Conservation (phyloP, 2,329 filamentous ascomycete genomes). For the Paecilomyces sp. region DNA sequence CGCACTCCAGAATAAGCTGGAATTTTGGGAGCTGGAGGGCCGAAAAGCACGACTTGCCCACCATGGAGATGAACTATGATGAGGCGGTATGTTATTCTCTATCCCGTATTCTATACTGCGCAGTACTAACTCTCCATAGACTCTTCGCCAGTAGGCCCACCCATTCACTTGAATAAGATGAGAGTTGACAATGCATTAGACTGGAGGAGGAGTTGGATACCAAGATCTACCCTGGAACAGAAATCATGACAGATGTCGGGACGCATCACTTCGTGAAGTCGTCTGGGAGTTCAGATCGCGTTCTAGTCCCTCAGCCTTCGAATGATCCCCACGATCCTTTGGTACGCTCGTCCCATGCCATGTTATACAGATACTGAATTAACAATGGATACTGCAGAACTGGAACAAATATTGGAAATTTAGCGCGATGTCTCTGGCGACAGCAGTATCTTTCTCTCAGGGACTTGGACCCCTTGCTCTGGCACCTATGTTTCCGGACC, state of each 20-base stretch:
- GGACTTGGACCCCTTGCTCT: conserved; percentile 50
- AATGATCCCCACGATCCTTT: conserved; percentile 41
- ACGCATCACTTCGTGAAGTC: conserved; percentile 58
- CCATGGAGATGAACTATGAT: conserved; percentile 46
- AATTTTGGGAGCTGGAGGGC: background rate
- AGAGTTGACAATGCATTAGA: conserved; percentile 34
- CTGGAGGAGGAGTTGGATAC: conserved; percentile 47
- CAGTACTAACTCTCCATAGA: conserved; percentile 5
- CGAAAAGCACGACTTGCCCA: conserved; percentile 5
- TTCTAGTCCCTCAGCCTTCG: conserved; percentile 47
- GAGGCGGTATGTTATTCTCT: conserved; percentile 22
- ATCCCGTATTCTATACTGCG: background rate
- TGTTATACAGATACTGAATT: background rate
- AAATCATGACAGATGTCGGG: conserved; percentile 56
- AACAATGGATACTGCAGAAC: conserved; percentile 25
- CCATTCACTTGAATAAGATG: background rate
- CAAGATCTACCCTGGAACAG: conserved; percentile 51
- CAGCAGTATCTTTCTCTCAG: conserved; percentile 45
- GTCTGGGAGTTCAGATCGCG: conserved; percentile 32
- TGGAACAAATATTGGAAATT: conserved; percentile 44
- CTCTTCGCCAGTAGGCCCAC: conserved; percentile 15
- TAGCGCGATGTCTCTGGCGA: conserved; percentile 40
- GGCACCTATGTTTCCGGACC: conserved; percentile 53
- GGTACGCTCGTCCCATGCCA: conserved; percentile 12
- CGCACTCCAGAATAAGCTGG: background rate